phyloP scores from a whole-genome alignment of 73 alveolate species.

The Breviolum minutum region DNA sequence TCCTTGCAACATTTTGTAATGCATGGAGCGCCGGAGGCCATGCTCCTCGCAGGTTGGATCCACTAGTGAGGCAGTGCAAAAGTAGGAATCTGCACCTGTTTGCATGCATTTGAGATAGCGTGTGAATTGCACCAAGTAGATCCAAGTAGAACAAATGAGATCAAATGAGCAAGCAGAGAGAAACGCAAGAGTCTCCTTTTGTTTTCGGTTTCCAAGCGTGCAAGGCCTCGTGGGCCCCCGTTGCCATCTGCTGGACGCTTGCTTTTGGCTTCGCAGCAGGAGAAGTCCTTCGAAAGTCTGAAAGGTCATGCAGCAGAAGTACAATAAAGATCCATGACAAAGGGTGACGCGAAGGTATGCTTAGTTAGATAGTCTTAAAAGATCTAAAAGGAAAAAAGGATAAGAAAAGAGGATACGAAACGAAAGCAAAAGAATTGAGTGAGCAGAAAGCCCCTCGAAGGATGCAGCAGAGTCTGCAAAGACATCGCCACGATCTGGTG shows the following conservation, averaged over 20 bases:
- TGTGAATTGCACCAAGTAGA: background rate
- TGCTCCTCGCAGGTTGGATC: constrained; percentile 57
- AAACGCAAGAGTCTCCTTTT: background rate
- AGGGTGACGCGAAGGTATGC: too few relatives aligned
- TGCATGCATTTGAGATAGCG: background rate
- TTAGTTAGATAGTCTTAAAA: too few relatives aligned
- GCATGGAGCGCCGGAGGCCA: background rate
- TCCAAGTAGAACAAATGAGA: background rate
- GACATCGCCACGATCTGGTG: constrained; percentile 33
- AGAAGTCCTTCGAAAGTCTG: background rate
- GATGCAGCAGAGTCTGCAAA: background rate
- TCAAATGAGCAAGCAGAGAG: background rate
- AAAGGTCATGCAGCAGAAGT: background rate
- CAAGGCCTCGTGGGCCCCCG: constrained; percentile 86
- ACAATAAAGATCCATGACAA: too few relatives aligned
- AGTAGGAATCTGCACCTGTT: background rate
- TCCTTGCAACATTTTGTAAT: too few relatives aligned
- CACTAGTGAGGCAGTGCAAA: constrained; percentile 1
- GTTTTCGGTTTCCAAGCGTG: background rate
- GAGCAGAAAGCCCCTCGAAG: background rate
- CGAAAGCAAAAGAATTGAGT: too few relatives aligned
- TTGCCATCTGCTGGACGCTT: constrained; percentile 76
- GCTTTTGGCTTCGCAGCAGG: constrained; percentile 53
- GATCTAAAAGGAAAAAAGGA: too few relatives aligned
- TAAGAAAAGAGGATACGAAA: too few relatives aligned